Conservation (phyloP, 257 asterid species). For the Solanum lignicaule region DNA sequence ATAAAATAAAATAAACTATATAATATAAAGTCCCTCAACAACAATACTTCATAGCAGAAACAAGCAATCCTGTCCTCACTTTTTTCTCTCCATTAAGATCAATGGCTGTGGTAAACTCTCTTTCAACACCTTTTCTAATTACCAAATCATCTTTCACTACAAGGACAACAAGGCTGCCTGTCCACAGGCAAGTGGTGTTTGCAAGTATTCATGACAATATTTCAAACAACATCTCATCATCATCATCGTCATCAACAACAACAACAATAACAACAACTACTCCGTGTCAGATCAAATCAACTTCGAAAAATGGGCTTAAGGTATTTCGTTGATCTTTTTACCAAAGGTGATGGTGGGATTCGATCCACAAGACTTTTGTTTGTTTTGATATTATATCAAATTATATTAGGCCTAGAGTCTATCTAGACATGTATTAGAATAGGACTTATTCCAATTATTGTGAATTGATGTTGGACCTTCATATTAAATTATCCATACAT, state of each 20-base stretch:
- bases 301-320: slow-evolving; percentile 17
- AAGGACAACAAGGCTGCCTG: neutral
- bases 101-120: neutral
- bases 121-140: neutral
- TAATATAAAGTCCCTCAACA: neutral
- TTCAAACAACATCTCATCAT: slow-evolving; percentile 12
- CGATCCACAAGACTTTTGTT: no score
- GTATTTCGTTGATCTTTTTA: neutral
- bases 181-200: neutral
- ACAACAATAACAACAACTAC: no score
- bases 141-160: neutral
- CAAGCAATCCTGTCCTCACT: neutral
- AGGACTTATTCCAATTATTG: no score
- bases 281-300: slow-evolving; percentile 24
- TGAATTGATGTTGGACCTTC: no score
- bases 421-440: no score
- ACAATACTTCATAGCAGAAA: neutral
- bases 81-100: neutral
- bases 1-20: no score
- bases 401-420: no score
- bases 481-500: no score
- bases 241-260: neutral
- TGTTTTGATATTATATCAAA: no score
- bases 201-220: neutral
- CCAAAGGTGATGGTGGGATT: no score